These are phyloP conservation scores for Thelephora aurantiotincta DNA, from an alignment of 768 basidiomycete genomes.

Conservation along the genomic window DNA sequence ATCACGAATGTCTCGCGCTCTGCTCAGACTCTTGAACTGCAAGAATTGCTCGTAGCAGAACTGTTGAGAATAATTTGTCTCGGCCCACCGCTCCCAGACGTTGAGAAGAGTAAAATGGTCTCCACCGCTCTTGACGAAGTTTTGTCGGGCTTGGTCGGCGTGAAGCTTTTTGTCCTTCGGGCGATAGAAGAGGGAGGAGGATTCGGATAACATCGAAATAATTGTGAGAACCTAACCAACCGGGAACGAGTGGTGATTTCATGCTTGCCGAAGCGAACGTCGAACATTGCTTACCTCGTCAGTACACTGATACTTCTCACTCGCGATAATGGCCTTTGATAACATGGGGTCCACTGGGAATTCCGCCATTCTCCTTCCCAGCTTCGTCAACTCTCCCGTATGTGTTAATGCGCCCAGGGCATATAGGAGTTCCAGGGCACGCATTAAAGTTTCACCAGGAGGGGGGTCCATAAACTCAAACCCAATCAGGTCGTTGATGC, in stretches of 20 bases:
- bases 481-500: constrained; percentile 95
- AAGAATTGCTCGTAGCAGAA: constrained; percentile 94
- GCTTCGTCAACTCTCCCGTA: constrained; percentile 90
- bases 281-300: constrained; percentile 61
- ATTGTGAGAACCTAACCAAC: constrained; percentile 73
- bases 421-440: constrained; percentile 86
- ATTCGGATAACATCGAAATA: constrained; percentile 94
- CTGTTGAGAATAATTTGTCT: constrained; percentile 93
- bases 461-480: constrained; percentile 99
- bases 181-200: constrained; percentile 86
- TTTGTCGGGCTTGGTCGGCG: constrained; percentile 94
- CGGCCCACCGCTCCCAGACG: constrained; percentile 99
- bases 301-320: constrained; percentile 87
- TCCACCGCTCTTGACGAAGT: constrained; percentile 89
- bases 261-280: not conserved
- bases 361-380: constrained; percentile 95
- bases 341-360: constrained; percentile 98
- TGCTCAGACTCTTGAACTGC: constrained; percentile 86
- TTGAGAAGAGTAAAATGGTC: constrained; percentile 97
- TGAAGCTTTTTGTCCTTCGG: constrained; percentile 98
- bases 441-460: constrained; percentile 93
- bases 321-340: constrained; percentile 90
- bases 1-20: constrained; percentile 92
- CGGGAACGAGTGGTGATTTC: not conserved
- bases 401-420: constrained; percentile 95